A percentile compares a stretch with the other conserved stretches of the same genome.
Evolutionary conservation across 768 basidiomycete species (phyloP).

Genomic region (Leccinum aurantiacum): DNA sequence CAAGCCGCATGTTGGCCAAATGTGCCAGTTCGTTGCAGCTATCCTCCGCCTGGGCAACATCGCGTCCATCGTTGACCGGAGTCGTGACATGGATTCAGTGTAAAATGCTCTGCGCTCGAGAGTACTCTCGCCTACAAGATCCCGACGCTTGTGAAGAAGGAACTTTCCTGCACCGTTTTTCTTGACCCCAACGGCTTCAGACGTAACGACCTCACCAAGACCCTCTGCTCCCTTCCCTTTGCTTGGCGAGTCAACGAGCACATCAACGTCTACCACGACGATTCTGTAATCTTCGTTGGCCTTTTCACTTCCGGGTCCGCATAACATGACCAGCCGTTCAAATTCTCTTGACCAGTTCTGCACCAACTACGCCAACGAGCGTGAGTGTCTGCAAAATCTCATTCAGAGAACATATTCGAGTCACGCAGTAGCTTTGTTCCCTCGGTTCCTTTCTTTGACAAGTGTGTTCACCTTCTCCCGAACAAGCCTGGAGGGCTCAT

Average conservation of each 20-base stretch:
- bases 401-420: constrained; percentile 78
- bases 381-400: constrained; percentile 66
- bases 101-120: constrained; percentile 73
- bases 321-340: constrained; percentile 81
- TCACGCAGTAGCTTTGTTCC: constrained; percentile 69
- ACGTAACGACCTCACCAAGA: constrained; percentile 92
- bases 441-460: constrained; percentile 81
- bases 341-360: constrained; percentile 97
- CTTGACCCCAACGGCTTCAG: constrained; percentile 92
- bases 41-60: constrained; percentile 97
- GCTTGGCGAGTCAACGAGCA: constrained; percentile 90
- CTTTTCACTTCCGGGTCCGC: constrained; percentile 91
- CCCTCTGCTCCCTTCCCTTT: constrained; percentile 91
- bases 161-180: constrained; percentile 89
- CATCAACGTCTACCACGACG: constrained; percentile 94
- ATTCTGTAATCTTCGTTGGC: constrained; percentile 89
- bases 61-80: constrained; percentile 83
- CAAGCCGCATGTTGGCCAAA: constrained; percentile 92
- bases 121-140: constrained; percentile 81
- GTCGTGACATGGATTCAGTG: constrained; percentile 85
- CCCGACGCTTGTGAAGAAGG: constrained; percentile 86
- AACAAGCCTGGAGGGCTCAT: constrained; percentile 88
- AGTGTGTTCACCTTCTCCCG: constrained; percentile 84
- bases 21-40: constrained; percentile 91
- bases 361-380: constrained; percentile 95